Conservation (phyloP, 139 green algal species). For the Gonium pectorale region DNA sequence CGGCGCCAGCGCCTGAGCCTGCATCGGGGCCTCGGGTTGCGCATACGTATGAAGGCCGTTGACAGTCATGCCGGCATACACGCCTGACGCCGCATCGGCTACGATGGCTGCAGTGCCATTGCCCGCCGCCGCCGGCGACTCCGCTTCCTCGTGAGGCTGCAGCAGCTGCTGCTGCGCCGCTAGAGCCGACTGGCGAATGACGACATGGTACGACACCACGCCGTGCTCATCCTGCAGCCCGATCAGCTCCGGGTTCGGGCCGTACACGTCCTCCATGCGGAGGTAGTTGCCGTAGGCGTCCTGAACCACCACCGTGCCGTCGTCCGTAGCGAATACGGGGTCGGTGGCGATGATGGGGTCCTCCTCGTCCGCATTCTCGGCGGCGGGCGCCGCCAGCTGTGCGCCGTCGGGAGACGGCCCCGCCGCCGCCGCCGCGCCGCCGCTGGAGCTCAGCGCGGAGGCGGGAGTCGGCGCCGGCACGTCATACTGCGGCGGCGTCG, state of each 20-base stretch:
- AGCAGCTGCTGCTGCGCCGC: not conserved
- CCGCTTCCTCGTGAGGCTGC: too few relatives aligned
- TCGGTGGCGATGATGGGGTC: not conserved
- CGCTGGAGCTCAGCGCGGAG: too few relatives aligned
- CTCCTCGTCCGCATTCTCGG: not conserved
- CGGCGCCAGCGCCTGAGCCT: too few relatives aligned
- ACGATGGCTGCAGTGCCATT: too few relatives aligned
- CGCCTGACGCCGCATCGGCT: not conserved
- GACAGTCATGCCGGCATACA: too few relatives aligned
- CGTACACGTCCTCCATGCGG: conserved; percentile 23
- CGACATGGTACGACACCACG: not conserved
- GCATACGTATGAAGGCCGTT: not conserved
- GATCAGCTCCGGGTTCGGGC: not conserved
- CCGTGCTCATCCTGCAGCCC: not conserved
- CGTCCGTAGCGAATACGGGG: not conserved
- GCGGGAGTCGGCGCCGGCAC: too few relatives aligned
- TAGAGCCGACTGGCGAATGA: not conserved
- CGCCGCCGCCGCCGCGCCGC: too few relatives aligned
- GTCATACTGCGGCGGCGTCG: too few relatives aligned
- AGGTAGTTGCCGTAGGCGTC: conserved; percentile 1
- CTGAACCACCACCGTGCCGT: not conserved
- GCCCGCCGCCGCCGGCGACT: too few relatives aligned
- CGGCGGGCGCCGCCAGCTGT: not conserved
- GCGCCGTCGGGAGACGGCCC: too few relatives aligned
- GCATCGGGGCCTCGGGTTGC: not conserved